Evolutionary conservation across 306 rosid genomes (phyloP).

Genomic region (Ormosia semicastrata): DNA sequence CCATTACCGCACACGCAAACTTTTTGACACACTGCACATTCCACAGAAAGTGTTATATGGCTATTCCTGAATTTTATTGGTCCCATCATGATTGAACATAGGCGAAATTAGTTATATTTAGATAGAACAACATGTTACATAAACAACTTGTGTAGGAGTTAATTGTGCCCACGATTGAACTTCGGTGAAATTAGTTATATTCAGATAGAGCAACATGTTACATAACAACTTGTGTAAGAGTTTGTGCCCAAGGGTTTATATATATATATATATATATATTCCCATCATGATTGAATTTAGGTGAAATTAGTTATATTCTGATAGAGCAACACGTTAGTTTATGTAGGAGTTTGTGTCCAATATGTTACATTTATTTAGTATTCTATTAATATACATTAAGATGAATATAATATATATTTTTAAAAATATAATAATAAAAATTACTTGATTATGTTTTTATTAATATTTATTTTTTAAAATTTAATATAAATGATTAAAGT

Average conservation of each 20-base stretch:
- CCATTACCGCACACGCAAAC: neutral
- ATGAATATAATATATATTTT: no score
- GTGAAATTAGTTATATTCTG: neutral
- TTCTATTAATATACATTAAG: no score
- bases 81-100: neutral
- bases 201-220: neutral
- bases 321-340: neutral
- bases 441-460: no score
- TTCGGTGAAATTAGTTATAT: neutral
- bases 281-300: neutral
- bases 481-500: no score
- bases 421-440: no score
- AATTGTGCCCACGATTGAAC: neutral
- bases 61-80: neutral
- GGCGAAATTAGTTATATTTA: neutral
- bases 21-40: neutral
- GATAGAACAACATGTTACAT: neutral
- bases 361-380: no score
- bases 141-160: neutral
- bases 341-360: neutral
- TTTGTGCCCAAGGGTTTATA: neutral
- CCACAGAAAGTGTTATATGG: neutral
- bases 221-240: neutral
- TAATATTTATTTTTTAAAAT: no score
- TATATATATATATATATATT: no score